Evolutionary conservation across 805 yeast genomes (phyloP), one percentile per base, ranked within the genome.

Genomic region (Clavispora fructus): DNA sequence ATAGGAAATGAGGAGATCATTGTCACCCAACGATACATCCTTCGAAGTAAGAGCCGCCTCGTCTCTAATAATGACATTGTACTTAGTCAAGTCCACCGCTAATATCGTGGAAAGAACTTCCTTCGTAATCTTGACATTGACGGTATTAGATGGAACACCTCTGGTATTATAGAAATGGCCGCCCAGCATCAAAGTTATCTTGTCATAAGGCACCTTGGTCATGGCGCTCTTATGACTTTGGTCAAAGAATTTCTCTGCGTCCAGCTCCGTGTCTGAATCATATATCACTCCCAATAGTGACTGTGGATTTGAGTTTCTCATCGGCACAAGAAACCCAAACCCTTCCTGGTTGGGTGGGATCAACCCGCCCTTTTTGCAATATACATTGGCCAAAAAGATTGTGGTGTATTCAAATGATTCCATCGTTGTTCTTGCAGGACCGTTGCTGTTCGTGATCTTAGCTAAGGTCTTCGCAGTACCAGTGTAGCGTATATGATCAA

Each of bases 301-400:
- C 41, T 80, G 81, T 4, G 75, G 71, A 52, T 83, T 82, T 6
- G 53, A 41, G 49, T 73, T 70, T 7, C 56, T 45, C 45, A 59
- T 58, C 2, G 99, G 99, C 9, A 91, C 85, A 40, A 92, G 73
- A 55, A 85, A 88, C 1, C 99, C 99, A 73, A 92, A 92, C 33
- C 97, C 96, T 47, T 76, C 72, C 29, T 67, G 61, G 9, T 62
- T 54, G 23, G 54, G 44, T 2, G 72, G 74, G 16, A 68, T 62
- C 26, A 69, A 17, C 65, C 63, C 54, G 67, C 67, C 41, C 58
- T 63, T 35, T 60, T 67, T 16, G 40, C 82, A 62, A 53, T 75
- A 86, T 30, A 86, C 70, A 56, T 94, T 91, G 19, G 83, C 86
- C 45, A 92, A 73, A 19, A 82, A 75, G 14, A 94, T 65, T 44